Base-by-base conservation (phyloP, 2,329 filamentous ascomycete species). In the Aspergillus fumigatus region DNA sequence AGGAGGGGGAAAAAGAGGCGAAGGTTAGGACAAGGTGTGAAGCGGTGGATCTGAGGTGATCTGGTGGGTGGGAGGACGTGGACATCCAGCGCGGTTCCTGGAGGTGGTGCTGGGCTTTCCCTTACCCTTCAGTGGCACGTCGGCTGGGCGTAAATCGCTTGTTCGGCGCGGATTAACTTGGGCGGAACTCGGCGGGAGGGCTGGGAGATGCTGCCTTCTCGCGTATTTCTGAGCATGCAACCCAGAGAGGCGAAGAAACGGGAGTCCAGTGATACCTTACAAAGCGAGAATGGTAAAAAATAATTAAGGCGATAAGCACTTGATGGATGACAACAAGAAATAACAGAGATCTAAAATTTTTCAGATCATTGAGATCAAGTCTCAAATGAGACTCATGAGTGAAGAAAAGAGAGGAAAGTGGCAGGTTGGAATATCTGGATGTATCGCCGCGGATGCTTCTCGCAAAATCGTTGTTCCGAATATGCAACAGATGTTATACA, bases 141-240 rank as follows among this genome's bases (percentile, higher is more conserved):
- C 27, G 59, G 53, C 60, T 65, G 66, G 63, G 65, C 67, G 67
- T 65, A 65, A 67, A 66, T 73, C 70, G 70, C 70, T 73, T 72
- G 70, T 67, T 70, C 70, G 70, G 70, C 65, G 29, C 70, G 70
- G 70, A 73, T 68, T 61, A 73, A 67, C 66, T 53, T 59, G 53
- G 2, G 52, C 65, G 62, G 66, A 68, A 58, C 55, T 52, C 59
- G 63, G 59, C 59, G 57, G 57, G 54, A 64, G 66, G 70, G 69
- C 70, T 70, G 70, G 65, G 60, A 64, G 68, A 66, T 70, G 66
- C 68, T 58, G 63, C 61, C 56, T 65, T 56, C 58, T 60, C 51
- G 70, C 68, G 70, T 73, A 73, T 63, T 67, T 70, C 65, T 70
- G 65, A 70, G 70, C 65, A 72, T 70, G 67, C 62, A 65, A 55